Percentiles rank a stretch among this genome's conserved stretches.
Conservation (phyloP, 2,329 filamentous ascomycete species). For the Ceratocystis destructans region DNA sequence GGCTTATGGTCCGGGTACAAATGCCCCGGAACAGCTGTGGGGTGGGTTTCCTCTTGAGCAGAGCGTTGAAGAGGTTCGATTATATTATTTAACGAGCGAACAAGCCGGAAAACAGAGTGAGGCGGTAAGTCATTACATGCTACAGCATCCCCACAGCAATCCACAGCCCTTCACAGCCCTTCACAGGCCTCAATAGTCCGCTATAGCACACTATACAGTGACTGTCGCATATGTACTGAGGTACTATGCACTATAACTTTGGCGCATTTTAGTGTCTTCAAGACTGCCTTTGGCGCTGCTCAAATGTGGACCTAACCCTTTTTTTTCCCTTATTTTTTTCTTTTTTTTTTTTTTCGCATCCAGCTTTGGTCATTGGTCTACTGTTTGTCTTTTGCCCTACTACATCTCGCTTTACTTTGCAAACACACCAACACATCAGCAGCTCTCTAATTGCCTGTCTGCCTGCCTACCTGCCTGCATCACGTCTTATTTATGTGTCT, state of each 20-base stretch:
- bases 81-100: conserved; percentile 52
- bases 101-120: conserved; percentile 45
- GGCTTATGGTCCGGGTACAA: conserved; percentile 63
- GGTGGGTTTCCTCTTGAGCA: conserved; percentile 67
- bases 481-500: not conserved
- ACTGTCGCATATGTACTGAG: too few species aligned
- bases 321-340: conserved; percentile 10
- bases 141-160: not conserved
- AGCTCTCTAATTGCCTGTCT: not conserved
- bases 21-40: conserved; percentile 71
- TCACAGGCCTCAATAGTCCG: too few species aligned
- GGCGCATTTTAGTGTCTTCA: too few species aligned
- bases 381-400: not conserved
- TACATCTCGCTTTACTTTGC: not conserved
- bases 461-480: not conserved
- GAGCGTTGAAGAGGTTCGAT: conserved; percentile 74
- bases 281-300: too few species aligned
- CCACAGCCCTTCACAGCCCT: too few species aligned
- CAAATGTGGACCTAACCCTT: not conserved
- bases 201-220: too few species aligned
- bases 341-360: not conserved
- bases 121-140: conserved; percentile 30
- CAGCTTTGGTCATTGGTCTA: not conserved
- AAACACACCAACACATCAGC: not conserved
- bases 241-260: too few species aligned